phyloP scores from a whole-genome alignment of 208 protist species.

The Crithidia mellificae region DNA sequence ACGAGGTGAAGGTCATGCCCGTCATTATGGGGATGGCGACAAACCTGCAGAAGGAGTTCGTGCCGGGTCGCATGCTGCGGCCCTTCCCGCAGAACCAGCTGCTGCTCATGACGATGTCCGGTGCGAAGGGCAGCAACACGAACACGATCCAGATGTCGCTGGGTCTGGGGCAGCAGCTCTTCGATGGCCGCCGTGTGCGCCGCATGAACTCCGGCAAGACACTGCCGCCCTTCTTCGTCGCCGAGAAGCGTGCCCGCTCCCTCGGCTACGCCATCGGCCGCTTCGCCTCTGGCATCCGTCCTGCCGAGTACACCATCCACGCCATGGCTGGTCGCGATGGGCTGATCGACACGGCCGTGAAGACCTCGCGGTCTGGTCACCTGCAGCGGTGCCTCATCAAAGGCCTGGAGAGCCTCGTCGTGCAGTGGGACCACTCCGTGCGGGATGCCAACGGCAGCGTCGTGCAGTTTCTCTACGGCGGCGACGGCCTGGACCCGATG shows the following conservation, averaged over 20 bases:
- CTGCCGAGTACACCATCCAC: constrained; percentile 99
- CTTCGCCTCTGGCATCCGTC: constrained; percentile 99
- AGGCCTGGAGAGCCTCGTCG: constrained; percentile 92
- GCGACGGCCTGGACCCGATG: constrained; percentile 97
- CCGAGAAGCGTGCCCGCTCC: constrained; percentile 75
- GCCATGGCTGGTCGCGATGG: constrained; percentile 99
- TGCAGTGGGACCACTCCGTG: constrained; percentile 96
- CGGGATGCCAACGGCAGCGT: constrained; percentile 94
- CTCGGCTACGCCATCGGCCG: constrained; percentile 92
- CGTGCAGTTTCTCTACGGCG: constrained; percentile 98
- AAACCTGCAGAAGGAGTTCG: constrained; percentile 88
- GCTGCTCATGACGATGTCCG: constrained; percentile 98
- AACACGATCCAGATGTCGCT: constrained; percentile 98
- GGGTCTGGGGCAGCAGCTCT: constrained; percentile 96
- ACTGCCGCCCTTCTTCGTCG: constrained; percentile 90
- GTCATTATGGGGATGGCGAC: constrained; percentile 80
- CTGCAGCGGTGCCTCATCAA: constrained; percentile 98
- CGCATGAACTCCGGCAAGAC: constrained; percentile 97
- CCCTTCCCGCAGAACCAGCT: constrained; percentile 98
- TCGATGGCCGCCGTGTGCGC: constrained; percentile 97
- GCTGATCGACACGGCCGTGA: constrained; percentile 99
- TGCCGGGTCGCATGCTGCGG: constrained; percentile 85
- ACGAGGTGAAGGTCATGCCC: constrained; percentile 78
- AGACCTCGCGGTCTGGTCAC: constrained; percentile 99
- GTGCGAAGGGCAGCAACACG: constrained; percentile 98